These are phyloP conservation scores for Geotrichum ghanense DNA, from an alignment of 805 yeast species.

Conservation along the genomic window DNA sequence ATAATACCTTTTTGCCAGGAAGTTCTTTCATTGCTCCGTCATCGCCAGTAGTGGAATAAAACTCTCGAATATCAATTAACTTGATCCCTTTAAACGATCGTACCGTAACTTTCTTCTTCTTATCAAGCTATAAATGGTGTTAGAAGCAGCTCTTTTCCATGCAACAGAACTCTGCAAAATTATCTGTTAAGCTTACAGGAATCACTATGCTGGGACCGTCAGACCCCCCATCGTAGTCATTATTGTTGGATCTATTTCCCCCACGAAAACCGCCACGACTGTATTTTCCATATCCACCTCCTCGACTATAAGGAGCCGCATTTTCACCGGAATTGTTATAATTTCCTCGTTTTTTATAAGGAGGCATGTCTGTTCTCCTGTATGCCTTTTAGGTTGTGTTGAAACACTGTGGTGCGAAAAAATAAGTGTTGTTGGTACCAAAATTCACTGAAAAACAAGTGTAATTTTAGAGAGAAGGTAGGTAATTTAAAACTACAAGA, in stretches of 20 bases:
- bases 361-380: neutral
- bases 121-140: constrained; percentile 33
- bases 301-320: neutral
- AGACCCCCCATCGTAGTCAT: too few species aligned
- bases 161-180: too few species aligned
- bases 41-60: constrained; percentile 30
- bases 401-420: too few species aligned
- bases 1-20: constrained; percentile 69
- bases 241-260: neutral
- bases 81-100: constrained; percentile 55
- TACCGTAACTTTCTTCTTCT: constrained; percentile 61
- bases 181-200: too few species aligned
- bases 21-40: constrained; percentile 44
- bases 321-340: neutral
- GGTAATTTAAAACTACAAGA: too few species aligned
- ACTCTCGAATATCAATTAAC: constrained; percentile 78
- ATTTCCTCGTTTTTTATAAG: neutral
- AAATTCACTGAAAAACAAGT: too few species aligned
- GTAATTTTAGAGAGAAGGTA: too few species aligned
- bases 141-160: neutral
- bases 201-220: neutral
- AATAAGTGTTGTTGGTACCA: too few species aligned
- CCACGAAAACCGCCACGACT: neutral
- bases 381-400: too few species aligned
- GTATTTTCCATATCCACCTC: neutral